Conservation (phyloP, 2,329 filamentous ascomycete genomes). For the Grosmannia clavigera region DNA sequence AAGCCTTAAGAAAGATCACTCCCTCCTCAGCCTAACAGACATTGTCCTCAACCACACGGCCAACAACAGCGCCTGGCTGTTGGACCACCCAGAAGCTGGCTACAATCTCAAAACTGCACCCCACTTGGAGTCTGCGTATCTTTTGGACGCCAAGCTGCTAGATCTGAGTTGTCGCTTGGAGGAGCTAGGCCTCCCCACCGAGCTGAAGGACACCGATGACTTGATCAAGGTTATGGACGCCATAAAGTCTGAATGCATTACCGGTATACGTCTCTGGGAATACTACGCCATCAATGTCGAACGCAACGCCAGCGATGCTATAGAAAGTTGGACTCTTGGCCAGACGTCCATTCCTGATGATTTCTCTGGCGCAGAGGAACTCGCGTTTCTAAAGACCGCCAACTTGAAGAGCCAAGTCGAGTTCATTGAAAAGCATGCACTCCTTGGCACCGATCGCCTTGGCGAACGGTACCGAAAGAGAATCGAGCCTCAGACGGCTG, state of each 20-base stretch:
- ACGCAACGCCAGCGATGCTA: constrained; percentile 51
- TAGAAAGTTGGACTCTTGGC: constrained; percentile 59
- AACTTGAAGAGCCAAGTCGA: constrained; percentile 39
- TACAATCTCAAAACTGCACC: constrained; percentile 91
- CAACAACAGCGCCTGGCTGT: constrained; percentile 86
- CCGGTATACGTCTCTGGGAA: constrained; percentile 74
- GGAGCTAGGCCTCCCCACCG: constrained; percentile 61
- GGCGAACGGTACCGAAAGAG: constrained; percentile 66
- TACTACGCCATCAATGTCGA: constrained; percentile 81
- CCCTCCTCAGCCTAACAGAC: constrained; percentile 79
- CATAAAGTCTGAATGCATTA: constrained; percentile 69
- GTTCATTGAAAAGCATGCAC: constrained; percentile 55
- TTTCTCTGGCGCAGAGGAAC: constrained; percentile 19
- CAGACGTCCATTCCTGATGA: constrained; percentile 41
- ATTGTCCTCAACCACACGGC: constrained; percentile 98
- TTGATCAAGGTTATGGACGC: constrained; percentile 71
- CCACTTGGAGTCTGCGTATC: constrained; percentile 52
- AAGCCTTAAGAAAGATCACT: constrained; percentile 74
- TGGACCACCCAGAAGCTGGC: constrained; percentile 87
- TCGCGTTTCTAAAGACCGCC: constrained; percentile 35
- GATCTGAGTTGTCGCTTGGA: constrained; percentile 67
- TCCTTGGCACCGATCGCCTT: constrained; percentile 60
- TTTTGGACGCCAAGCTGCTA: constrained; percentile 50
- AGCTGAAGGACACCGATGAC: constrained; percentile 58
- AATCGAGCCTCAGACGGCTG: constrained; percentile 57